Conservation (phyloP, 108 stramenopile genomes). For the Skeletonema menzelii region DNA sequence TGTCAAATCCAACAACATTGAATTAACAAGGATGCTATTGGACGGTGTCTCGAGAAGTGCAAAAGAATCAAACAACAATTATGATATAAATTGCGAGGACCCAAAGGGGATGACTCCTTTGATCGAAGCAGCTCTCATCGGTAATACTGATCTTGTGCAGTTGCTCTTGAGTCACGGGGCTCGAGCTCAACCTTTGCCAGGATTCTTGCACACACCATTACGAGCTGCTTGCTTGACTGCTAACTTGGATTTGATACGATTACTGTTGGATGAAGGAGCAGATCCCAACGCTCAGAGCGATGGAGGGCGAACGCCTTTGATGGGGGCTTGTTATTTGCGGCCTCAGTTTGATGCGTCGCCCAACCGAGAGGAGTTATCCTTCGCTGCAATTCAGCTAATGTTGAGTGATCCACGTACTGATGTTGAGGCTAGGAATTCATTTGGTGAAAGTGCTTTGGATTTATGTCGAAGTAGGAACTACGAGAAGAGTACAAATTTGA, state of each 20-base stretch:
- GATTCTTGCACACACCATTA: conserved; percentile 41
- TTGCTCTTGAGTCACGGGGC: conserved; percentile 31
- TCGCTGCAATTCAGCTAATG: conserved; percentile 26
- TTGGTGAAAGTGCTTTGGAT: conserved; percentile 52
- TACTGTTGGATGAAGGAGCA: conserved; percentile 36
- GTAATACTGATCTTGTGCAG: conserved; percentile 31
- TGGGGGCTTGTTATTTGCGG: conserved; percentile 48
- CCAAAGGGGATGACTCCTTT: conserved; percentile 34
- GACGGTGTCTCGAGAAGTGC: background rate
- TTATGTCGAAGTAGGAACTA: conserved; percentile 40
- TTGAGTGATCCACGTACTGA: conserved; percentile 29
- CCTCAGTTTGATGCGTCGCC: conserved; percentile 36
- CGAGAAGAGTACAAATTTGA: conserved; percentile 6
- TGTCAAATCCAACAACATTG: conserved; percentile 24
- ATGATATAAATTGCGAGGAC: conserved; percentile 45
- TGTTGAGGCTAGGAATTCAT: conserved; percentile 21
- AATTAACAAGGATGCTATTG: conserved; percentile 16
- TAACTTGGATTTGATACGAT: conserved; percentile 26
- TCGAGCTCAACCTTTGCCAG: conserved; percentile 39
- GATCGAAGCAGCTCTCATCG: conserved; percentile 40
- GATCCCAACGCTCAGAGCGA: conserved; percentile 42
- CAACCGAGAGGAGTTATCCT: conserved; percentile 18
- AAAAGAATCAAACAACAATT: conserved; percentile 1
- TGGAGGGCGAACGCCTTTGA: conserved; percentile 42
- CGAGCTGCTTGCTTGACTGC: conserved; percentile 47